Percentiles rank a stretch among this genome's conserved stretches.
These are phyloP conservation scores for Brettanomyces sp. DNA, from an alignment of 805 yeast species.

Conservation along the genomic window DNA sequence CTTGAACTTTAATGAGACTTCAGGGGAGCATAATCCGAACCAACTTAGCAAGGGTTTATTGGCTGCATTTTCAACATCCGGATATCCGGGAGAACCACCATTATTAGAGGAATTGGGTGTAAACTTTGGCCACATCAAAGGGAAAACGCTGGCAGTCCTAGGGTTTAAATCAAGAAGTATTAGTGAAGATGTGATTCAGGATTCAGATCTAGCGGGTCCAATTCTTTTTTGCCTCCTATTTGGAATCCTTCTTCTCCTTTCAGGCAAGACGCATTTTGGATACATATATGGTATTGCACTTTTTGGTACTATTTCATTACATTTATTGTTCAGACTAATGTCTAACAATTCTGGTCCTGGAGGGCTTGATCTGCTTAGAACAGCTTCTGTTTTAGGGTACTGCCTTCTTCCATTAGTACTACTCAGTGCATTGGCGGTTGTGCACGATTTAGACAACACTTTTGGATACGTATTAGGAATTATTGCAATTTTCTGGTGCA, in stretches of 20 bases:
- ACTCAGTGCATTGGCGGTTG: conserved; percentile 62
- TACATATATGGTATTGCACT: conserved; percentile 94
- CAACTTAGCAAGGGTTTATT: conserved; percentile 65
- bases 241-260: conserved; percentile 70
- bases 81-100: conserved; percentile 94
- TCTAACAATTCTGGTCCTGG: conserved; percentile 38
- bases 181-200: conserved; percentile 71
- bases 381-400: conserved; percentile 90
- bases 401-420: conserved; percentile 84
- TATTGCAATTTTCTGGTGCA: conserved; percentile 78
- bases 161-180: conserved; percentile 55
- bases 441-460: conserved; percentile 57
- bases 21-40: conserved; percentile 19
- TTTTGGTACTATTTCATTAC: conserved; percentile 80
- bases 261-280: conserved; percentile 95
- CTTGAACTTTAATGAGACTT: conserved; percentile 13
- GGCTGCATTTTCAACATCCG: conserved; percentile 88
- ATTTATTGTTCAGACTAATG: conserved; percentile 81
- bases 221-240: conserved; percentile 78
- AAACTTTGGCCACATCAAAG: conserved; percentile 77
- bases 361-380: conserved; percentile 48
- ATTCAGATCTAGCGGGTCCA: conserved; percentile 94
- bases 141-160: conserved; percentile 78
- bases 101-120: conserved; percentile 88
- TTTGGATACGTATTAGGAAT: conserved; percentile 64